Conservation (phyloP, 768 basidiomycete genomes). For the Lentinula aciculospora region DNA sequence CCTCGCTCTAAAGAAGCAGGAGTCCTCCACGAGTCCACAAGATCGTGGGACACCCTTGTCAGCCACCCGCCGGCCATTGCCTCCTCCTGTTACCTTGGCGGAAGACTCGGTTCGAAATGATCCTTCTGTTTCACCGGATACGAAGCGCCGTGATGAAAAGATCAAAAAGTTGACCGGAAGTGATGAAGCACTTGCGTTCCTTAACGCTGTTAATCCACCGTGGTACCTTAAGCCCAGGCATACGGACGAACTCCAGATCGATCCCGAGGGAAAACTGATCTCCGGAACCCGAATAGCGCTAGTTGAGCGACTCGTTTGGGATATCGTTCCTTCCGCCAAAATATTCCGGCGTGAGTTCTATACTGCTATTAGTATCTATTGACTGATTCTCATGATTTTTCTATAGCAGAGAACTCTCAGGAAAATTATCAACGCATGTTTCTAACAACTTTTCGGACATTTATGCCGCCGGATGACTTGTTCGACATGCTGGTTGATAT, state of each 20-base stretch:
- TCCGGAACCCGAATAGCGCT: constrained; percentile 69
- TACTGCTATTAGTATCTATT: neutral
- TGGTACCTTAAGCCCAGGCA: constrained; percentile 60
- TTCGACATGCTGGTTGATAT: constrained; percentile 64
- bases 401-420: constrained; percentile 16
- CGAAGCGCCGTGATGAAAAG: constrained; percentile 24
- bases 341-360: constrained; percentile 52
- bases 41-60: constrained; percentile 18
- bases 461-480: constrained; percentile 62
- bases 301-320: constrained; percentile 61
- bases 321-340: constrained; percentile 17
- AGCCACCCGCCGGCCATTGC: constrained; percentile 7
- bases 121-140: neutral
- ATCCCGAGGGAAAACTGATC: constrained; percentile 59
- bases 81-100: neutral
- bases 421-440: constrained; percentile 55
- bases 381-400: neutral
- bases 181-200: constrained; percentile 35
- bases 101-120: neutral
- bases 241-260: constrained; percentile 57
- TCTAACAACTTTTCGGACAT: constrained; percentile 78
- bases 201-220: constrained; percentile 35
- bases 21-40: constrained; percentile 6
- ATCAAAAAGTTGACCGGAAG: constrained; percentile 33
- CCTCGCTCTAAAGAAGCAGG: constrained; percentile 21